Conservation (phyloP, 495 filamentous ascomycete genomes). For the Collariella sp. region DNA sequence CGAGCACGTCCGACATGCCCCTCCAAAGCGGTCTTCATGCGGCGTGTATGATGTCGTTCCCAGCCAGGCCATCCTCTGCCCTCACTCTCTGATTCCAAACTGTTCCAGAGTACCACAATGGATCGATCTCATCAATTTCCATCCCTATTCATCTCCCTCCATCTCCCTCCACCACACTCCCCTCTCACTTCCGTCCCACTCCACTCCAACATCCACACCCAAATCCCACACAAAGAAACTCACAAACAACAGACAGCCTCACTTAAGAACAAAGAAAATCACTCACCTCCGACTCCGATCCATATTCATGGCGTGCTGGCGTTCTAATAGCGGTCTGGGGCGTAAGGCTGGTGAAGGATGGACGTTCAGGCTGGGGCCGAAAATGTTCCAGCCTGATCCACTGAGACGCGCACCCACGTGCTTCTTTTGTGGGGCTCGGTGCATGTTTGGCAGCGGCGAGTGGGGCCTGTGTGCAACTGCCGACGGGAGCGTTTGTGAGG, state of each 20-base stretch:
- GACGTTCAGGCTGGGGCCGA: neutral
- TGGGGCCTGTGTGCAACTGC: too few species aligned
- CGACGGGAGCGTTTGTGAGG: too few species aligned
- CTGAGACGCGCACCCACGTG: neutral
- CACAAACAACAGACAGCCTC: slow-evolving; percentile 1
- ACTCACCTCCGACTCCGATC: slow-evolving; percentile 35
- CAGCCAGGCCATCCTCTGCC: too few species aligned
- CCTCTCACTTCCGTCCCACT: too few species aligned
- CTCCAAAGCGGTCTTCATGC: too few species aligned
- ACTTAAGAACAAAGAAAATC: slow-evolving; percentile 10
- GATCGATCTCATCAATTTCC: neutral
- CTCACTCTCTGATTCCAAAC: too few species aligned
- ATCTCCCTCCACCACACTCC: neutral
- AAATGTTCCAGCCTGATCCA: too few species aligned
- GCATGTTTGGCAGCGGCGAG: too few species aligned
- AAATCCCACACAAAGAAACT: neutral
- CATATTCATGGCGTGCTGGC: slow-evolving; percentile 6
- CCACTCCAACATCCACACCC: neutral
- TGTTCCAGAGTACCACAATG: neutral
- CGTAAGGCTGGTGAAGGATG: neutral
- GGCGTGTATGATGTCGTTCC: too few species aligned
- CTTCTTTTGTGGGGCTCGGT: too few species aligned
- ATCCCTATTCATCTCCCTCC: neutral
- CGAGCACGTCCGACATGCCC: too few species aligned
- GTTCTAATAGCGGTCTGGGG: neutral